Base-by-base conservation (phyloP, 306 rosid species). In the Gleditsia sinensis region DNA sequence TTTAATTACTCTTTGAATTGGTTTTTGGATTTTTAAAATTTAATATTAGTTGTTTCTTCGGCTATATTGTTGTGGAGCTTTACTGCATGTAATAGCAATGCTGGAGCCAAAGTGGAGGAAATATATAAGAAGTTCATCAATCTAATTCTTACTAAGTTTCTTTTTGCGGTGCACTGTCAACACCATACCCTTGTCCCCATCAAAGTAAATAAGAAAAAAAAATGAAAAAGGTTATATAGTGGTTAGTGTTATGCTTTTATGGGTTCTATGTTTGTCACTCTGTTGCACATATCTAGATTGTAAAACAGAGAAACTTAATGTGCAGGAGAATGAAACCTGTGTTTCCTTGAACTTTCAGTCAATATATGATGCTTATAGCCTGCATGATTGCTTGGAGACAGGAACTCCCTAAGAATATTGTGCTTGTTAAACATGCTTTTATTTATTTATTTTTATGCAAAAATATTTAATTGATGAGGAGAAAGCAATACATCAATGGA, bases 51-150 rank as follows among this genome's bases (percentile, higher is more conserved):
- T 36, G 30, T 61, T 3, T 45, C 16, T 42, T 2, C 9, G 7
- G 33, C 54, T 71, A 12, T 21, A 14, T 46, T 53, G 36, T 36
- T 69, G 58, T 74, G 46, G 36, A 28, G 67, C 77, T 40, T 79
- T 59, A 39, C 34, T 12, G 7, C 59, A 43, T 54, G 48, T 53
- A 56, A 42, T 39, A 34, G 63, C 40, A 78, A 51, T 49, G 51
- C 42, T 42, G 69, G 64, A 25, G 43, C 55, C 24, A 34, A 54
- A 57, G 19, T 62, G 40, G 62, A 67, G 75, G 56, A 59, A 50
- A 40, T 33, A 56, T 53, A 32, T 50, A 5, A 7, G 13, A 76
- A 71, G 70, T 61, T 28, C 23, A 67, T 78, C 20, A 25, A 7
- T 9, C 25, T 64, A 6, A 33, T 39, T 11, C 53, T 33, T 76